Conservation (phyloP, 345 rosid species). For the Acer negundo region DNA sequence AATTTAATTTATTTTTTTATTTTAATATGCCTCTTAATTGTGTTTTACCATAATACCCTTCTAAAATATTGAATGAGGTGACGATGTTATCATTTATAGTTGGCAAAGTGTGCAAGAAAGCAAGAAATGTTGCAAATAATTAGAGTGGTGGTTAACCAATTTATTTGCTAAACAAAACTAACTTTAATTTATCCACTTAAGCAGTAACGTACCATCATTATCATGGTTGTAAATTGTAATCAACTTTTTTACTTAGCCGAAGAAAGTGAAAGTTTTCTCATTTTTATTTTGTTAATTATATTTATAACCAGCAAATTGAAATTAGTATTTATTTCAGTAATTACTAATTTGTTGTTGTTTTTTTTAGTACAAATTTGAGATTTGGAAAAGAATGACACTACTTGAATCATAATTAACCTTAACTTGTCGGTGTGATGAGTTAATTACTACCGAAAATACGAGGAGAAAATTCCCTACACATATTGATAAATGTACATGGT, state of each 20-base stretch:
- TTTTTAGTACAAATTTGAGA: too few species aligned
- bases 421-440: too few species aligned
- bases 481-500: too few species aligned
- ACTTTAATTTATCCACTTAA: background rate
- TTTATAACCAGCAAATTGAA: too few species aligned
- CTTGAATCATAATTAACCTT: too few species aligned
- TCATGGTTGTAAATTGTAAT: background rate
- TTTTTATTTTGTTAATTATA: too few species aligned
- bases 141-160: slow-evolving; percentile 41
- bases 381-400: too few species aligned
- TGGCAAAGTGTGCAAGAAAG: slow-evolving; percentile 24
- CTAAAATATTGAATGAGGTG: too few species aligned
- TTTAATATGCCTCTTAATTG: background rate
- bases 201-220: background rate
- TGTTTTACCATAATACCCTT: background rate
- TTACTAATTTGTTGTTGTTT: too few species aligned
- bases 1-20: background rate
- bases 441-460: too few species aligned
- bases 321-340: too few species aligned
- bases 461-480: too few species aligned
- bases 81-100: background rate
- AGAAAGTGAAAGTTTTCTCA: background rate
- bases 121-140: slow-evolving; percentile 7
- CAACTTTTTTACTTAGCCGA: background rate
- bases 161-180: slow-evolving; percentile 29